Percentiles rank a stretch among this genome's conserved stretches.
Conservation (phyloP, 2,329 filamentous ascomycete species). For the Exophiala sp. region DNA sequence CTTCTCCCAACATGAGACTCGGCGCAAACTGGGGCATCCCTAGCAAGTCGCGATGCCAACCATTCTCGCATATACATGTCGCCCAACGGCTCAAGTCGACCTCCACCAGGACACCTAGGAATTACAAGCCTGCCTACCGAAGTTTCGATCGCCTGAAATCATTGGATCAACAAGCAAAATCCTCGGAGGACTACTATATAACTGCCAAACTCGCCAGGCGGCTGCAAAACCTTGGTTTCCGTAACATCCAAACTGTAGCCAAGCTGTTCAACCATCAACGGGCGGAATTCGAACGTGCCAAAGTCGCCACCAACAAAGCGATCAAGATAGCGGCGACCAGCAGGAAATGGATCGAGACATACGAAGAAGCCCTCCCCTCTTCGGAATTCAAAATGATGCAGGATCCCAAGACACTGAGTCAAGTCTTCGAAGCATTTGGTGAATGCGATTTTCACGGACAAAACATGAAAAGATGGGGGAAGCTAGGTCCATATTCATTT, state of each 20-base stretch:
- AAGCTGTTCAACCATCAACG: slow-evolving; percentile 7
- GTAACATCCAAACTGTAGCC: slow-evolving; percentile 5
- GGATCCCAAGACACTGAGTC: slow-evolving; percentile 9
- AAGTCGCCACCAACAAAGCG: slow-evolving; percentile 2
- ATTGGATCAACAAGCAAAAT: neutral
- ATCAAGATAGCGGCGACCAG: neutral
- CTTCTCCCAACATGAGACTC: no score
- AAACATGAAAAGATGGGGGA: slow-evolving; percentile 8
- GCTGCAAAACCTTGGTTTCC: slow-evolving; percentile 9
- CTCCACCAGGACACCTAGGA: neutral
- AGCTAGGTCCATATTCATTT: slow-evolving; percentile 11
- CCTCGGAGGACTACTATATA: slow-evolving; percentile 3
- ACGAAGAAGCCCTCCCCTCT: slow-evolving; percentile 4
- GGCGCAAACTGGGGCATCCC: no score
- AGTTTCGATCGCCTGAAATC: neutral
- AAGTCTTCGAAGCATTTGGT: slow-evolving; percentile 14
- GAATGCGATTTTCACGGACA: slow-evolving; percentile 10
- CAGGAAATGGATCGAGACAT: slow-evolving; percentile 6
- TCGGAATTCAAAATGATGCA: slow-evolving; percentile 6
- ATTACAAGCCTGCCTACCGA: slow-evolving; percentile 2
- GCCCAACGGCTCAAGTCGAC: no score
- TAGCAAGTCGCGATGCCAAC: no score
- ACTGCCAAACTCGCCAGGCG: slow-evolving; percentile 7
- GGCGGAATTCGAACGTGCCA: neutral
- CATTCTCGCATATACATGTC: no score